These are phyloP conservation scores for Rhodotorula sp. DNA, from an alignment of 1,284 basidiomycete genomes.

Conservation along the genomic window DNA sequence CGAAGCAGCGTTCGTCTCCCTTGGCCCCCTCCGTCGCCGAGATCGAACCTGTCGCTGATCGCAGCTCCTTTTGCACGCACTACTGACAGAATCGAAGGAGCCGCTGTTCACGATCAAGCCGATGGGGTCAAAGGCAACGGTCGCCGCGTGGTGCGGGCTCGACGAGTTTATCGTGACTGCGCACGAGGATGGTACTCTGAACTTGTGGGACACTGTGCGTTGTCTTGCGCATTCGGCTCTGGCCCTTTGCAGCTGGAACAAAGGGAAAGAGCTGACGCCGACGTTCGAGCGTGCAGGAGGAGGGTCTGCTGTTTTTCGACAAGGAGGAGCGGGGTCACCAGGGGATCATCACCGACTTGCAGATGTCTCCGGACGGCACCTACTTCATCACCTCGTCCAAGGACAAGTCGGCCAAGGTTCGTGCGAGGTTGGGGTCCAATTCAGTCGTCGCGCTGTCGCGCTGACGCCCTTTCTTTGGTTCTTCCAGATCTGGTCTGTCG, in stretches of 20 bases:
- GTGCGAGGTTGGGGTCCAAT: constrained; percentile 44
- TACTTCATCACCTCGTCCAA: constrained; percentile 97
- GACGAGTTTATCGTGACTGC: constrained; percentile 81
- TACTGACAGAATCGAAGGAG: constrained; percentile 61
- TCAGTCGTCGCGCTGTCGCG: too few species aligned
- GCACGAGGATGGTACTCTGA: constrained; percentile 95
- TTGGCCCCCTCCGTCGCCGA: too few species aligned
- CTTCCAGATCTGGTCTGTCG: constrained; percentile 39
- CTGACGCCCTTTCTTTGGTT: neutral
- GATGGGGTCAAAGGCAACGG: constrained; percentile 90
- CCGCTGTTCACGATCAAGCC: constrained; percentile 78
- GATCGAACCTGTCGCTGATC: neutral
- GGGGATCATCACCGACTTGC: constrained; percentile 81
- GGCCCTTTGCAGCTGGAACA: too few species aligned
- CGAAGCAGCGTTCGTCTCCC: constrained; percentile 67
- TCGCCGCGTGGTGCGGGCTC: constrained; percentile 82
- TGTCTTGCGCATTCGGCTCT: too few species aligned
- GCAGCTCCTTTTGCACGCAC: neutral
- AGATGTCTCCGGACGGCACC: constrained; percentile 82
- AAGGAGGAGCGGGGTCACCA: constrained; percentile 76
- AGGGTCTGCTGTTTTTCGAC: constrained; percentile 66
- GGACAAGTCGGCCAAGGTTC: constrained; percentile 89
- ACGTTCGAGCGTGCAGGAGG: constrained; percentile 68
- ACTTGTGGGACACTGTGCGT: constrained; percentile 57
- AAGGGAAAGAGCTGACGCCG: neutral